These are phyloP conservation scores for Glarea lozoyensis DNA, from an alignment of 495 filamentous ascomycete species.

Conservation along the genomic window DNA sequence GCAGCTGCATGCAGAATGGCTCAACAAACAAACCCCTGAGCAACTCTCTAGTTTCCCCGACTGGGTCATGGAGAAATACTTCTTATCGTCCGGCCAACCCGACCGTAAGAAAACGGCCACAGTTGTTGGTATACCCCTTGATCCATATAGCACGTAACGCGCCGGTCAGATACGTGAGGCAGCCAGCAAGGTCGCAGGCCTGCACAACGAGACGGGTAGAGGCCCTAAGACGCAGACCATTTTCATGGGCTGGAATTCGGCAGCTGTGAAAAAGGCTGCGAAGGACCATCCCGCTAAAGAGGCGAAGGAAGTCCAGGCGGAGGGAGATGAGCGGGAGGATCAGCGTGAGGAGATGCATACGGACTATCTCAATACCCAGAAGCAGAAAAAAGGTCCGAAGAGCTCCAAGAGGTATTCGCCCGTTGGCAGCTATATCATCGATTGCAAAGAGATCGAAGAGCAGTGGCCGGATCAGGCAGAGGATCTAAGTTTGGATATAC, in stretches of 20 bases:
- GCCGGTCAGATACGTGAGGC: background rate
- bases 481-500: conserved; percentile 14
- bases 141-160: conserved; percentile 2
- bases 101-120: conserved; percentile 13
- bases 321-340: conserved; percentile 10
- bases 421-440: conserved; percentile 18
- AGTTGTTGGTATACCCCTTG: conserved; percentile 13
- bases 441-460: conserved; percentile 15
- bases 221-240: conserved; percentile 4
- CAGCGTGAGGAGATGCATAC: conserved; percentile 2
- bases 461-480: conserved; percentile 7
- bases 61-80: conserved; percentile 12
- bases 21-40: conserved; percentile 10
- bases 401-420: conserved; percentile 2
- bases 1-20: conserved; percentile 12
- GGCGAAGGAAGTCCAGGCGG: conserved; percentile 8
- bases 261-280: conserved; percentile 6
- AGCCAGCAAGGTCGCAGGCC: conserved; percentile 6
- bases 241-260: conserved; percentile 14
- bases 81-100: conserved; percentile 14
- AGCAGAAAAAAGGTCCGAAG: background rate
- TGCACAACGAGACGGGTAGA: conserved; percentile 7
- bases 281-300: conserved; percentile 2
- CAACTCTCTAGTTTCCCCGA: conserved; percentile 7
- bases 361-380: conserved; percentile 3